Conservation (phyloP, 2,329 filamentous ascomycete genomes). For the Huntiella decipiens region DNA sequence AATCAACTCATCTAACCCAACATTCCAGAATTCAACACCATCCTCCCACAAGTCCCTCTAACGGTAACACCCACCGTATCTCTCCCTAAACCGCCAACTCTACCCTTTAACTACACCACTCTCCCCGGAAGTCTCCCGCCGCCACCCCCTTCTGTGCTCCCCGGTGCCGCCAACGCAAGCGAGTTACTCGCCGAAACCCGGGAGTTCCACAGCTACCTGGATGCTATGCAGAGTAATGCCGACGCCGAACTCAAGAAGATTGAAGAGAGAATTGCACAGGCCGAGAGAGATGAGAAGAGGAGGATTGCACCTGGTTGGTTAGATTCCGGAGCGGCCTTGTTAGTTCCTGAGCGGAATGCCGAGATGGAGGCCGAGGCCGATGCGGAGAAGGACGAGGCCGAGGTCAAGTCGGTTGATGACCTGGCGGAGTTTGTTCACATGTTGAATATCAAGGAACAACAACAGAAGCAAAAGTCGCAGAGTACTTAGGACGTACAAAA, state of each 20-base stretch:
- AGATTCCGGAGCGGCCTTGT: slow-evolving; percentile 49
- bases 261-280: slow-evolving; percentile 43
- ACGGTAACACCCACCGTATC: slow-evolving; percentile 89
- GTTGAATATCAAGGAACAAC: slow-evolving; percentile 9
- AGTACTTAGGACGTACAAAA: neutral
- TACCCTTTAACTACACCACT: slow-evolving; percentile 86
- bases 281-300: slow-evolving; percentile 62
- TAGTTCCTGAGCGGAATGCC: slow-evolving; percentile 41
- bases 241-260: slow-evolving; percentile 48
- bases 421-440: slow-evolving; percentile 6
- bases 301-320: slow-evolving; percentile 64
- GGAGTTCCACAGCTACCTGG: slow-evolving; percentile 57
- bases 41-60: slow-evolving; percentile 80
- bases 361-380: slow-evolving; percentile 25
- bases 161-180: slow-evolving; percentile 63
- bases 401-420: neutral
- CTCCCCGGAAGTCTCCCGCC: slow-evolving; percentile 67
- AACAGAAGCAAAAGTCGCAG: neutral
- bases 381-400: slow-evolving; percentile 1
- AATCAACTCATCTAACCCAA: neutral
- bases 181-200: slow-evolving; percentile 70
- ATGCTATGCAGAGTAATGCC: slow-evolving; percentile 48
- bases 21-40: slow-evolving; percentile 51
- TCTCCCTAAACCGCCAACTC: slow-evolving; percentile 71
- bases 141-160: slow-evolving; percentile 34